phyloP scores from a whole-genome alignment of 2,329 filamentous ascomycete genomes.

The Bisporella sp. region DNA sequence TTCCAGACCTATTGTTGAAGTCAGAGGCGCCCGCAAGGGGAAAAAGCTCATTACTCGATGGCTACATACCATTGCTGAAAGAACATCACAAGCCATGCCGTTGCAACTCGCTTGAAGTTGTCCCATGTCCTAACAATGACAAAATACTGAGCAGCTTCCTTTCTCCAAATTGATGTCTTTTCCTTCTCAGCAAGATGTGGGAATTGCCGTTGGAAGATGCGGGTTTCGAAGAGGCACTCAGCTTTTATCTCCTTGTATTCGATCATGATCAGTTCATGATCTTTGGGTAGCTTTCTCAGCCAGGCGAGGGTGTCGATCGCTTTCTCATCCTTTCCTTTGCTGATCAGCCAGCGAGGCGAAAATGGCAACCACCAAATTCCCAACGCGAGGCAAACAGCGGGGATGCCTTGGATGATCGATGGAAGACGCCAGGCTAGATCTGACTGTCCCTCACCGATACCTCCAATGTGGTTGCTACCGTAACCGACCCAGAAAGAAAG shows the following conservation, averaged over 20 bases:
- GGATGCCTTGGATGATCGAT: constrained; percentile 38
- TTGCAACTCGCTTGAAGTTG: constrained; percentile 40
- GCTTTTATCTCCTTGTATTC: constrained; percentile 43
- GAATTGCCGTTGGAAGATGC: constrained; percentile 36
- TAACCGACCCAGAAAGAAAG: constrained; percentile 40
- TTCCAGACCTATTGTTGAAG: constrained; percentile 31
- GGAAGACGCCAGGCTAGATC: constrained; percentile 39
- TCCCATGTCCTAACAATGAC: constrained; percentile 41
- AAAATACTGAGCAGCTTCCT: constrained; percentile 43
- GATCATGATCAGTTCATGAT: constrained; percentile 34
- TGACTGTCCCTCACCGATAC: constrained; percentile 35
- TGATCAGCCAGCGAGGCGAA: constrained; percentile 41
- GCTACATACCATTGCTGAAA: constrained; percentile 40
- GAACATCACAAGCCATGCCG: constrained; percentile 40
- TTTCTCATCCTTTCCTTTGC: constrained; percentile 32
- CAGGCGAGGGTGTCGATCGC: constrained; percentile 42
- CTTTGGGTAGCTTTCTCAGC: constrained; percentile 34
- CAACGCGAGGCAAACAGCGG: constrained; percentile 36
- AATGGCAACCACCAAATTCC: constrained; percentile 39
- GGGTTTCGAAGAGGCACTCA: constrained; percentile 36
- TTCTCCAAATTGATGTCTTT: constrained; percentile 34
- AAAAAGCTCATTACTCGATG: constrained; percentile 25
- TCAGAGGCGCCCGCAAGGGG: neutral
- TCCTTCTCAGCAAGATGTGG: constrained; percentile 37
- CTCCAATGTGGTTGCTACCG: constrained; percentile 40